Evolutionary conservation across 1,284 basidiomycete genomes (phyloP).

Genomic region (Tetrapyrgos nigripes): DNA sequence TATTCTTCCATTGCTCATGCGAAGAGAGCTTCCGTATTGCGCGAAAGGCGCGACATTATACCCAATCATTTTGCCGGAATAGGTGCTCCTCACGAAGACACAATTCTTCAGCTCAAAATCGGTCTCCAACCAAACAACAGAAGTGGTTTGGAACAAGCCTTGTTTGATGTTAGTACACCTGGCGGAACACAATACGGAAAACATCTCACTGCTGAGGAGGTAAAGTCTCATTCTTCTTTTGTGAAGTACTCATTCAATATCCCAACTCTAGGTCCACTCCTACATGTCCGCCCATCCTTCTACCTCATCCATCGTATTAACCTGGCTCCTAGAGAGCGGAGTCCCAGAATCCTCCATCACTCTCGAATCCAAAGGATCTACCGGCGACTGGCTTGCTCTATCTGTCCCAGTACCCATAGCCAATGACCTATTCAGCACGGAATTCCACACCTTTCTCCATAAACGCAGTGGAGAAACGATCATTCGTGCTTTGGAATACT

Average conservation of each 20-base stretch:
- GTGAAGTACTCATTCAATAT: not conserved
- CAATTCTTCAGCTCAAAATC: conserved; percentile 20
- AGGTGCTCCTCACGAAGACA: conserved; percentile 14
- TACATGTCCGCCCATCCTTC: conserved; percentile 47
- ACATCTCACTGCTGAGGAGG: conserved; percentile 52
- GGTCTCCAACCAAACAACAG: conserved; percentile 18
- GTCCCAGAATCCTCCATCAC: conserved; percentile 25
- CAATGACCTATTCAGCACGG: conserved; percentile 44
- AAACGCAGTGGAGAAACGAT: conserved; percentile 37
- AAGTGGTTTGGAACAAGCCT: conserved; percentile 17
- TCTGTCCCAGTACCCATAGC: conserved; percentile 50
- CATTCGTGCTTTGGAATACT: conserved; percentile 49
- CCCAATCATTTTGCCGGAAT: conserved; percentile 16
- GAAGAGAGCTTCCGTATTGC: conserved; percentile 10
- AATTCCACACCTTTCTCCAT: conserved; percentile 48
- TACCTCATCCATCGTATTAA: conserved; percentile 44
- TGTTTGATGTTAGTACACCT: conserved; percentile 24
- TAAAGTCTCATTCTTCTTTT: conserved; percentile 24
- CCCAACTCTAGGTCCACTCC: conserved; percentile 26
- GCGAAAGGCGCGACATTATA: conserved; percentile 17
- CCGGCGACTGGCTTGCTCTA: conserved; percentile 52
- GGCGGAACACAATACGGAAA: conserved; percentile 49
- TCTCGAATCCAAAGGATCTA: conserved; percentile 27
- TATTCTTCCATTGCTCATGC: not conserved
- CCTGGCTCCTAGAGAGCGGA: conserved; percentile 51